Base-by-base conservation (phyloP, 1,284 basidiomycete species). In the Moniliophthora roreri region DNA sequence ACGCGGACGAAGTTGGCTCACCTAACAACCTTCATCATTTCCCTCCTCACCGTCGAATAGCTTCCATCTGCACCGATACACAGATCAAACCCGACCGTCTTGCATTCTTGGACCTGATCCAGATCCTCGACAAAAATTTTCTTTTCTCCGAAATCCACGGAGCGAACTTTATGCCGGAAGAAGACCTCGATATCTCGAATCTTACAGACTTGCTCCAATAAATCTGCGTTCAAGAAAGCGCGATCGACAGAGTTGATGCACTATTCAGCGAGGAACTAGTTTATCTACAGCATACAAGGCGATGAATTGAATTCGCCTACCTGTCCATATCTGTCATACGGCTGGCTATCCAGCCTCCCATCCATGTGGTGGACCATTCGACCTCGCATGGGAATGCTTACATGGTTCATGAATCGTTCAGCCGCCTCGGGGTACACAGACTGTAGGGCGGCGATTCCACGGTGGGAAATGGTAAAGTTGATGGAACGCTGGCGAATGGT, bases 161-260 rank as follows among this genome's bases (percentile, higher is more conserved):
- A 73, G 50, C 79, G 67, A 54, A 96, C 80, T 72, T 93, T 95
- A 65, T 91, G 87, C 58, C 86, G 78, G 74, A 97, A 98, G 66
- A 84, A 84, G 16, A 89, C 70, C 48, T 75, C 77, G 62, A 97
- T 80, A 60, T 80, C 83, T 28, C 81, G 79, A 48, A 85, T 76
- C 51, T 77, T 72, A 48, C 83, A 73, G 41, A 82, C 85, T 66
- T 89, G 83, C 42, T 86, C 76, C 53, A 98, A 77, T n/a, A 98
- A 76, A 45, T 84, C 81, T 68, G 91, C 84, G 67, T 97, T 98
- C 42, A 98, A 81, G 59, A 94, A 79, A 10, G 87, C 84, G 56
- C 95, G 84, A 69, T 94, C 90, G 63, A 98, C 92, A 41, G 94
- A 96, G 73, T 96, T 94, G 70, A 97, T 96, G 67, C 84, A 90